These are phyloP conservation scores for Pistacia atlantica DNA, from an alignment of 345 rosid species.

Conservation along the genomic window DNA sequence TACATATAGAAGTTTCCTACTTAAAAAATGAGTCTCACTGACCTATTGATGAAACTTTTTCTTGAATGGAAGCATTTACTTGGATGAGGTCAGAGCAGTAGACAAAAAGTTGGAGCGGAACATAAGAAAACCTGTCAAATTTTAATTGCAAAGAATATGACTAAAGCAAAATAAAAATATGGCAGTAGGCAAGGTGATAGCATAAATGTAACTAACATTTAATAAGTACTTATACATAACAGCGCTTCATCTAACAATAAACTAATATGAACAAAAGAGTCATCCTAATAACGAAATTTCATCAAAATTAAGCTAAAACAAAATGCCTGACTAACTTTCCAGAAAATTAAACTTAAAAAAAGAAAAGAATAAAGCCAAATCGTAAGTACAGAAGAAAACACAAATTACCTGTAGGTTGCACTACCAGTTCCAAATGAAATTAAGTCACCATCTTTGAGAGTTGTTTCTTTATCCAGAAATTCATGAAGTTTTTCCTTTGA, in stretches of 20 bases:
- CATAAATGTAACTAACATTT: neutral
- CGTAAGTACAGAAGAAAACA: neutral
- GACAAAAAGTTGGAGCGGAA: slow-evolving; percentile 56
- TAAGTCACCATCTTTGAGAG: slow-evolving; percentile 67
- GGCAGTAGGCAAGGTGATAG: neutral
- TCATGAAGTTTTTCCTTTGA: slow-evolving; percentile 63
- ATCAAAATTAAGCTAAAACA: neutral
- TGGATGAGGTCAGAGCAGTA: slow-evolving; percentile 46
- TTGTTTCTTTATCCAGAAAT: slow-evolving; percentile 57
- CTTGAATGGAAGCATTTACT: slow-evolving; percentile 42
- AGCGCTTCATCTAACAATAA: neutral
- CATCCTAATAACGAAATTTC: neutral
- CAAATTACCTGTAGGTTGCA: slow-evolving; percentile 72
- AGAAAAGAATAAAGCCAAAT: neutral
- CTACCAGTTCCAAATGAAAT: slow-evolving; percentile 84
- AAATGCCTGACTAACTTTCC: neutral
- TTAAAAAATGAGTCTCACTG: slow-evolving; percentile 33
- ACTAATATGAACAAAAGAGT: neutral
- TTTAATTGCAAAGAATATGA: slow-evolving; percentile 14
- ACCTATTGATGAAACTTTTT: slow-evolving; percentile 74
- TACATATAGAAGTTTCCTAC: neutral
- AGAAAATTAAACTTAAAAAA: neutral
- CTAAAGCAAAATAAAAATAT: neutral
- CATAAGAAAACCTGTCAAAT: slow-evolving; percentile 61
- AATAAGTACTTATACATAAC: neutral